Evolutionary conservation across 2,329 filamentous ascomycete species (phyloP), one percentile per base, ranked within the genome.

Genomic region (Colletotrichum viniferum): DNA sequence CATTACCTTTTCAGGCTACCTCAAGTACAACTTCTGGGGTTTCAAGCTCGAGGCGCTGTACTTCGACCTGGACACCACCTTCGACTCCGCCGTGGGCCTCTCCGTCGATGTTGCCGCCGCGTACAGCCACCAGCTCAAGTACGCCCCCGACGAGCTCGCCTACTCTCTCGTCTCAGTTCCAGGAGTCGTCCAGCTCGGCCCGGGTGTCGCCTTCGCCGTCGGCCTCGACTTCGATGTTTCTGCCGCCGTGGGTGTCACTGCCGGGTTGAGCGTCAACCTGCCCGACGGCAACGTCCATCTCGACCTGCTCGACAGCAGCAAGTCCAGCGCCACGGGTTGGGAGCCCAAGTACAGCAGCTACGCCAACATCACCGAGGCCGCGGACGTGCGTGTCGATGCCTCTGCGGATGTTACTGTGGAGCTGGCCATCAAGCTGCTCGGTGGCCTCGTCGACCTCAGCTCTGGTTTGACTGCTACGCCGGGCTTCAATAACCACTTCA

Each of bases 21-120:
- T 88, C n/a, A 80, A 81, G 64, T 87, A 86, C 79, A 83, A 83
- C 76, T 83, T 87, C 76, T 78, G 81, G 62, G 75, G 76, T n/a
- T 79, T 80, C 55, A 78, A 81, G 55, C 78, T 86, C 7, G 78
- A 85, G 58, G 78, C 80, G 30, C 81, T 88, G 7, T 85, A 84
- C 78, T 85, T 88, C 60, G 85, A 88, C 75, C 81, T 88, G 75
- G 85, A 87, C 68, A 81, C 85, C 26, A 77, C 79, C 26, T 81
- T 87, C 68, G 81, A 80, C 18, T 82, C 84, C 4, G 80, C 83
- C 38, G 76, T 88, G 4, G 82, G 78, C 21, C 67, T 88, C 28
- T 82, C 81, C 36, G 81, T 84, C 48, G 80, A 82, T 18, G 80
- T 86, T 9, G 80, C 78, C 4, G 82, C 82, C 1, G 76, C 82